A percentile compares a stretch with the other conserved stretches of the same genome.
phyloP scores from a whole-genome alignment of 2,329 filamentous ascomycete species.

The Xylariales sp. region DNA sequence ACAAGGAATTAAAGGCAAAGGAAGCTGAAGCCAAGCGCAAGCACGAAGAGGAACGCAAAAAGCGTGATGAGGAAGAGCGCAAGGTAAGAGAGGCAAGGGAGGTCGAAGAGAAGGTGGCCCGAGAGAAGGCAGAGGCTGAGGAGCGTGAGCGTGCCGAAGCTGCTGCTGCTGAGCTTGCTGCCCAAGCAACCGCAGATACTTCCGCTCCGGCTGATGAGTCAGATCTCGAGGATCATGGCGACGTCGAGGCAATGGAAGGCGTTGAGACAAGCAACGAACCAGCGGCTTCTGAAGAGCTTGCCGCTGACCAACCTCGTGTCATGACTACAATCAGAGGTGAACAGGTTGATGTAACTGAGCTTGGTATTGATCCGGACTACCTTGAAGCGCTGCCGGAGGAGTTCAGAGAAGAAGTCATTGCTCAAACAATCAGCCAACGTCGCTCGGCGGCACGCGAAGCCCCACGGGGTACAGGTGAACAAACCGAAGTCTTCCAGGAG shows the following conservation, averaged over 20 bases:
- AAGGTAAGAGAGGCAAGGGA: constrained; percentile 66
- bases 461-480: constrained; percentile 64
- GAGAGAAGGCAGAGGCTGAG: constrained; percentile 66
- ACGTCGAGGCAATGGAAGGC: constrained; percentile 27
- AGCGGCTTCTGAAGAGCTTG: constrained; percentile 32
- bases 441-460: constrained; percentile 70
- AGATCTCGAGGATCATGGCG: constrained; percentile 21
- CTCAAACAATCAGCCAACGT: constrained; percentile 79
- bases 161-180: constrained; percentile 41
- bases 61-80: constrained; percentile 61
- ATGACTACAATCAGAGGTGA: constrained; percentile 81
- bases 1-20: constrained; percentile 64
- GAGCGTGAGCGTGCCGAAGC: constrained; percentile 62
- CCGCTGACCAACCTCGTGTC: constrained; percentile 57
- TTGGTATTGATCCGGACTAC: constrained; percentile 93
- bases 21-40: constrained; percentile 50
- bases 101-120: constrained; percentile 61
- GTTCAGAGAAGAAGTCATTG: constrained; percentile 90
- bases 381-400: constrained; percentile 97
- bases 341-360: constrained; percentile 85
- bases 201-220: constrained; percentile 36
- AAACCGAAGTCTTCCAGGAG: constrained; percentile 82
- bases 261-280: constrained; percentile 29
- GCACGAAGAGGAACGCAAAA: constrained; percentile 55
- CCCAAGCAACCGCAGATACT: constrained; percentile 45